phyloP scores from a whole-genome alignment of 345 rosid species.

The thale cress (Arabidopsis thaliana) region TAIR10.1 NC_003076.8:9513501-9514000 shows the following conservation, averaged over 20 bases:
- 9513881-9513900: constrained; percentile 89
- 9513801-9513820: neutral
- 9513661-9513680: constrained; percentile 84
- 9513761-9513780: constrained; percentile 24
- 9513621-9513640: constrained; percentile 49
- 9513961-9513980: constrained; percentile 76
- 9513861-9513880: constrained; percentile 73
- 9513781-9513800: neutral
- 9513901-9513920: constrained; percentile 86
- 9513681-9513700: constrained; percentile 83
- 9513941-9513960: constrained; percentile 57
- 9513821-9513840: constrained; percentile 10
- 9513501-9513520: constrained; percentile 82
- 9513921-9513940: constrained; percentile 77
- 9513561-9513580: neutral
- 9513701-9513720: constrained; percentile 66
- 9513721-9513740: constrained; percentile 82
- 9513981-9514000: constrained; percentile 39
- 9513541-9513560: constrained; percentile 72
- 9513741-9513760: constrained; percentile 55
- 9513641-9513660: constrained; percentile 73
- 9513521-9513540: constrained; percentile 58
- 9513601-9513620: constrained; percentile 16
- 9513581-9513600: constrained; percentile 28
- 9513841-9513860: constrained; percentile 77